Evolutionary conservation across 352 stramenopile species (phyloP), one percentile per base, ranked within the genome.

Genomic region (Phytophthora cryptogea): DNA sequence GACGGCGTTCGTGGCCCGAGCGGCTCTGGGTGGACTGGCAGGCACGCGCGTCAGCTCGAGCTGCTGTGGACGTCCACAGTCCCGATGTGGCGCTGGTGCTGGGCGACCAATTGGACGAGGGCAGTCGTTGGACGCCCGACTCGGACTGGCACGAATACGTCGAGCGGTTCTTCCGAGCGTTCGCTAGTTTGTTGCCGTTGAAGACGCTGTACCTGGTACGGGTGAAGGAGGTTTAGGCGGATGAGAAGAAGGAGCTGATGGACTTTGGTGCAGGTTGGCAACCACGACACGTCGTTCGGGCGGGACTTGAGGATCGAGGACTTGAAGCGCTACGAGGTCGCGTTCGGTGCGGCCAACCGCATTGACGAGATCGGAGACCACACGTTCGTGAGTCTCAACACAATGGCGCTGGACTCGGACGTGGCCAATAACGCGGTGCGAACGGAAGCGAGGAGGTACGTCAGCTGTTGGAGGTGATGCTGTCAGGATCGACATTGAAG

Each of bases 1-100:
- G 85, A 4, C 67, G 80, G 4, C 80, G 85, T 13, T 72, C 65
- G 14, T 71, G 59, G 50, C 59, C 86, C 23, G 79, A 91, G 59
- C 78, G 80, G 27, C 31, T 74, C 5, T 94, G 85, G 85, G 78
- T 88, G 40, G 85, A 94, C 58, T 89, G 72, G 80, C 85, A 94
- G 42, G 72, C 86, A 36, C 45, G 54, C 4, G 66, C 73, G 32
- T 57, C 78, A 5, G 59, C 76, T 5, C 44, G 58, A 11, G 74
- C 70, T 5, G 83, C 81, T 5, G 66, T 87, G 32, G 59, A 66
- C n/a, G 67, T 83, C 0, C 78, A 90, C 54, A 50, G 31, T 1
- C 84, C 84, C 4, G 70, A 89, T 6, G 26, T 89, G 17, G 76
- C 86, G 40, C 53, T 94, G 11, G 60, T 89, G 14, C 58, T 94